Base-by-base conservation (phyloP, 2,329 filamentous ascomycete species). In the Microdochium nivale region DNA sequence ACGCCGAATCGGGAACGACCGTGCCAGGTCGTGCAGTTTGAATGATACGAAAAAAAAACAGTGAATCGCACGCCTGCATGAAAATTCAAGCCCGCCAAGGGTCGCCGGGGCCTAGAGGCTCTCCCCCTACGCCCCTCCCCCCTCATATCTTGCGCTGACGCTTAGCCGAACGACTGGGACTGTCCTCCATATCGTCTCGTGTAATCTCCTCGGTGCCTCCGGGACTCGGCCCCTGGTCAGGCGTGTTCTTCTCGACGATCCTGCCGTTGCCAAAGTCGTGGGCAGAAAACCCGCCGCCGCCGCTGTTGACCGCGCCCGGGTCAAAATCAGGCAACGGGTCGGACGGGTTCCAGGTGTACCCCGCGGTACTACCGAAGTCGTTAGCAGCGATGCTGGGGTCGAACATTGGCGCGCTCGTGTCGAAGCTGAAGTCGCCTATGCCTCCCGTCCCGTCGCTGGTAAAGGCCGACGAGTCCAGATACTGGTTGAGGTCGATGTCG, bases 401-500 rank as follows among this genome's bases (percentile, higher is more conserved):
- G 40, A 44, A 44, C 13, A 59, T 60, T 5, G 47, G 30, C 27
- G 58, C 30, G 5, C 62, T 58, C 2, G 66, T 59, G 51, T 77
- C 74, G 5, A 80, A 66, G 33, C 67, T 71, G 55, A 80, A 79
- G 59, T 64, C 64, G 35, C 40, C 51, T 7, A 44, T 19, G 37
- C 55, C 54, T n/a, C 57, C 55, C 14, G 53, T 48, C 1, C 52
- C 56, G 51, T 62, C 61, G 47, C 50, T 59, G 21, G 53, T 59
- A 10, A 58, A 65, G 10, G 58, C 59, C 48, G 65, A 65, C 3
- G 66, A 60, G 43, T 78, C 75, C 2, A 80, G 61, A 46, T 67
- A 72, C 54, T 80, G 78, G 59, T 76, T 75, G 52, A 81, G 77
- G 55, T 79, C 76, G 27, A 70, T 67, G 9, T 71, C 71, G 47